phyloP scores from a whole-genome alignment of 768 basidiomycete species.

The Phlebiopsis gigantea region DNA sequence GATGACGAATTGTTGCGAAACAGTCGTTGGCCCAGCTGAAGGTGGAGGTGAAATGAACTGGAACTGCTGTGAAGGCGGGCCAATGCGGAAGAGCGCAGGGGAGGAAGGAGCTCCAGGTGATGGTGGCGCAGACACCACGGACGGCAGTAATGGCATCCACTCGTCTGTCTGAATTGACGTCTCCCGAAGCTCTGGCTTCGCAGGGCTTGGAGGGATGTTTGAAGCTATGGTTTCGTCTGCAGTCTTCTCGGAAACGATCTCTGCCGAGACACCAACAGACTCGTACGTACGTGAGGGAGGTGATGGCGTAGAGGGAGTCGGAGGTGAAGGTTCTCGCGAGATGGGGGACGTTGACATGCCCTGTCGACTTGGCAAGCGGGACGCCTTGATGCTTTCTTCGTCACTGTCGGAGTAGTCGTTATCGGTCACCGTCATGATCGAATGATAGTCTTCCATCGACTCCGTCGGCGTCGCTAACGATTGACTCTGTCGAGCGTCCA shows the following conservation, averaged over 20 bases:
- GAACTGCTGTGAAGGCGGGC: constrained; percentile 60
- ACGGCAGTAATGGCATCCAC: constrained; percentile 42
- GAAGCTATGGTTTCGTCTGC: constrained; percentile 6
- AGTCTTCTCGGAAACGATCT: constrained; percentile 20
- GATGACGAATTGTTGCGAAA: constrained; percentile 29
- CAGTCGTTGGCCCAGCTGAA: constrained; percentile 30
- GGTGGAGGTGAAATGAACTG: constrained; percentile 53
- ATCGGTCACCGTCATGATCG: constrained; percentile 63
- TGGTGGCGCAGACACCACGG: constrained; percentile 25
- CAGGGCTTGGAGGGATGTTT: constrained; percentile 23
- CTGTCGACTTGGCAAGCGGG: constrained; percentile 32
- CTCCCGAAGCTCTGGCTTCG: constrained; percentile 65
- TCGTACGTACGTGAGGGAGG: constrained; percentile 43
- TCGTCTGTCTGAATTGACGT: constrained; percentile 79
- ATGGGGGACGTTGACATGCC: constrained; percentile 25
- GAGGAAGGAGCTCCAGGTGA: constrained; percentile 23
- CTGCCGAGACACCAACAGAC: constrained; percentile 36
- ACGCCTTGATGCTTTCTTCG: constrained; percentile 74
- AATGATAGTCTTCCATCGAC: constrained; percentile 74
- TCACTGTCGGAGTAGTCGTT: constrained; percentile 58
- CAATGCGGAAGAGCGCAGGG: constrained; percentile 52
- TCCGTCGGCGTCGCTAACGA: constrained; percentile 59
- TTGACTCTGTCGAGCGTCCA: constrained; percentile 68
- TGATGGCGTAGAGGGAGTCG: constrained; percentile 11
- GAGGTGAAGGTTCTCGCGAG: background rate